Percentiles rank a stretch among this genome's conserved stretches.
Conservation (phyloP, 2,329 filamentous ascomycete genomes). For the Trichoderma aggressivum region DNA sequence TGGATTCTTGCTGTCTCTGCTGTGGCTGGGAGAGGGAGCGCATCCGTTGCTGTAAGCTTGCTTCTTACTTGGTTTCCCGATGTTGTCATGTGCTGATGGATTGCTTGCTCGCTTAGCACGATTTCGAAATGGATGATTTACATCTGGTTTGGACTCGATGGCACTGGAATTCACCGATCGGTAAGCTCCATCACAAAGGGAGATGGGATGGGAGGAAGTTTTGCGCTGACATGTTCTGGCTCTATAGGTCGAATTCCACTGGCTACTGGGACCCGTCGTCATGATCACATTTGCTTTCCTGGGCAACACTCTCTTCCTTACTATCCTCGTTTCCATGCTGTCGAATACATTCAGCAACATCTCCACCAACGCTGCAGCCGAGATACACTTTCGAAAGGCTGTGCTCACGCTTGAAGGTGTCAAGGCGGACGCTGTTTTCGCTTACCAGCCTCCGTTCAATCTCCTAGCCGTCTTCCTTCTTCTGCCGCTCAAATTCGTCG, state of each 20-base stretch:
- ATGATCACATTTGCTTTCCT: slow-evolving; percentile 85
- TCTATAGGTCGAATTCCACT: slow-evolving; percentile 65
- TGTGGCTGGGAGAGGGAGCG: slow-evolving; percentile 68
- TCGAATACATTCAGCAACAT: slow-evolving; percentile 81
- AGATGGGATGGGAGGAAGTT: not conserved
- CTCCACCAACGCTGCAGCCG: slow-evolving; percentile 71
- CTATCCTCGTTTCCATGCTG: slow-evolving; percentile 82
- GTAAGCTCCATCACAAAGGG: slow-evolving; percentile 31
- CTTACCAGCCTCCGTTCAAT: slow-evolving; percentile 81
- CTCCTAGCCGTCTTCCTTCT: slow-evolving; percentile 71
- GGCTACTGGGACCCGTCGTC: slow-evolving; percentile 71
- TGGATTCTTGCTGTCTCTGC: slow-evolving; percentile 74
- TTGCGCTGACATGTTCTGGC: not conserved
- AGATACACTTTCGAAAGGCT: slow-evolving; percentile 77
- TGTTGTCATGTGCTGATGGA: not conserved
- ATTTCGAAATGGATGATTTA: slow-evolving; percentile 90
- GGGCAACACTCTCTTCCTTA: slow-evolving; percentile 85
- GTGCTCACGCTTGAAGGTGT: slow-evolving; percentile 83
- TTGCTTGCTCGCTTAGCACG: slow-evolving; percentile 40
- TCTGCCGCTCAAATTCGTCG: slow-evolving; percentile 72
- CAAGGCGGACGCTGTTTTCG: slow-evolving; percentile 79
- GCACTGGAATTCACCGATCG: slow-evolving; percentile 58
- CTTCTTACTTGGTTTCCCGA: not conserved
- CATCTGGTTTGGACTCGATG: slow-evolving; percentile 88
- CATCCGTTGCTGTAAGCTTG: slow-evolving; percentile 53